Conservation (phyloP, 1,284 basidiomycete genomes). For the Cronartium quercuum region DNA sequence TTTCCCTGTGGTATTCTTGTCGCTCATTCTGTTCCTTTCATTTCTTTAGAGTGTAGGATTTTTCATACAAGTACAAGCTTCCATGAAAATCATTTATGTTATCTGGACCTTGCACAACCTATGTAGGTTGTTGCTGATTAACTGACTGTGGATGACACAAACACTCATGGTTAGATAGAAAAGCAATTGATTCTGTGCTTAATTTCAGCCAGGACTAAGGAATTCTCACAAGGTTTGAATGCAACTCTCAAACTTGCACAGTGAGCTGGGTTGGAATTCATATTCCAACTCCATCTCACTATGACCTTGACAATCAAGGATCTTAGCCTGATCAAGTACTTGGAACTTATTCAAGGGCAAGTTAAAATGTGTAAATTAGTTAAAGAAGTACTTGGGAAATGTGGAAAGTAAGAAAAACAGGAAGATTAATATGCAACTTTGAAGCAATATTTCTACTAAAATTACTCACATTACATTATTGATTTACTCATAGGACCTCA, state of each 20-base stretch:
- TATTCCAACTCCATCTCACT: constrained; percentile 7
- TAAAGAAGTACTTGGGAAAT: no score
- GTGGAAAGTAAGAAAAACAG: no score
- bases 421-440: no score
- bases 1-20: background rate
- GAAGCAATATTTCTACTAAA: no score
- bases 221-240: constrained; percentile 3
- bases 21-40: background rate
- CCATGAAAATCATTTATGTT: constrained; percentile 8
- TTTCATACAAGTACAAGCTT: background rate
- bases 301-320: no score
- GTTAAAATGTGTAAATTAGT: no score
- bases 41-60: constrained; percentile 11
- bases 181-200: background rate
- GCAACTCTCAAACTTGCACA: background rate
- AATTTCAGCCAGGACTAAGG: constrained; percentile 8
- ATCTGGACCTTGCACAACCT: constrained; percentile 13
- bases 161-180: background rate
- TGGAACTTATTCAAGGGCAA: no score
- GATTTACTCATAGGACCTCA: no score
- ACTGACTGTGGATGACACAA: background rate
- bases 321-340: no score
- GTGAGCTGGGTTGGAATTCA: background rate
- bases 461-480: no score
- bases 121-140: background rate